These are phyloP conservation scores for Neoboletus brunneissimus DNA, from an alignment of 768 basidiomycete species.

Conservation along the genomic window DNA sequence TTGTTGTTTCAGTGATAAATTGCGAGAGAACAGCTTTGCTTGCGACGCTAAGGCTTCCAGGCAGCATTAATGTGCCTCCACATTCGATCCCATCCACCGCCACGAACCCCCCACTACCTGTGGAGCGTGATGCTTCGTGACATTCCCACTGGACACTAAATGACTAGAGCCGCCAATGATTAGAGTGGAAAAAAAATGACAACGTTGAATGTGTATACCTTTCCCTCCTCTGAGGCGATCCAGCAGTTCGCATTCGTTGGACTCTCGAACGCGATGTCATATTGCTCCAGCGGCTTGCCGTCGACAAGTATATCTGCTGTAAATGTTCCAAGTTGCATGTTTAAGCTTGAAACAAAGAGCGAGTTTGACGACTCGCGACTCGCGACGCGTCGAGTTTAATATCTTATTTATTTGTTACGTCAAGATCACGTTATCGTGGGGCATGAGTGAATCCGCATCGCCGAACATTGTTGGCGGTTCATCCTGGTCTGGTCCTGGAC, in stretches of 20 bases:
- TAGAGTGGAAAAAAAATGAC: not conserved
- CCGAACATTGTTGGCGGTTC: too few species aligned
- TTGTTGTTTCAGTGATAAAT: not conserved
- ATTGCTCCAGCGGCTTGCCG: constrained; percentile 10
- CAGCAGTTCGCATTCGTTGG: constrained; percentile 20
- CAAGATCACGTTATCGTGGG: not conserved
- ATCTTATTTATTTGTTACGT: not conserved
- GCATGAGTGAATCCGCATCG: too few species aligned
- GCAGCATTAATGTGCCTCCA: accelerated
- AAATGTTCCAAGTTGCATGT: constrained; percentile 17
- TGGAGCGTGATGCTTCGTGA: not conserved
- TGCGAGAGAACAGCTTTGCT: not conserved
- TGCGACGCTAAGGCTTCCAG: not conserved
- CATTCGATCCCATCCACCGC: constrained; percentile 9
- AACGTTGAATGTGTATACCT: not conserved
- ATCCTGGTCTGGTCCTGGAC: too few species aligned
- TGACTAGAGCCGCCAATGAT: not conserved
- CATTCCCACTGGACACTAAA: constrained; percentile 15
- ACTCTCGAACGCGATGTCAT: constrained; percentile 4
- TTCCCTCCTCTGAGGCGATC: constrained; percentile 24
- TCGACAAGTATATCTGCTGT: constrained; percentile 17
- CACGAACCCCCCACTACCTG: not conserved
- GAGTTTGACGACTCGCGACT: not conserved
- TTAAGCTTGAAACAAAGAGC: not conserved
- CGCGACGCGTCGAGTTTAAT: not conserved